Evolutionary conservation across 371 early-diverging fungal genomes (phyloP).

Genomic region (Mucor lusitanicus): DNA sequence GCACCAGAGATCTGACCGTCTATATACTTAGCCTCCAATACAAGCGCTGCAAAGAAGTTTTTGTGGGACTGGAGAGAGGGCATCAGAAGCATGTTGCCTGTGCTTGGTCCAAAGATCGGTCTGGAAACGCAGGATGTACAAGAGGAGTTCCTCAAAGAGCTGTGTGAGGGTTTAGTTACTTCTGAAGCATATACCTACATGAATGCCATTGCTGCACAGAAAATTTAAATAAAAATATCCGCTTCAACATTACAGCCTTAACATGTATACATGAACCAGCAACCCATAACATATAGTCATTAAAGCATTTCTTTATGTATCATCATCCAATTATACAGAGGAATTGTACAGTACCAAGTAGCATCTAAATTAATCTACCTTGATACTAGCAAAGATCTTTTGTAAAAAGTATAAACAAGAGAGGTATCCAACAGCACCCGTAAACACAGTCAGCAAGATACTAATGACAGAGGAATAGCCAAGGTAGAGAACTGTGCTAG

Average conservation of each 20-base stretch:
- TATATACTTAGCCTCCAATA: constrained; percentile 11
- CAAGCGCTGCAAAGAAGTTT: constrained; percentile 21
- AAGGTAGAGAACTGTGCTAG: constrained; percentile 87
- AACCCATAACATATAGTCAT: no score
- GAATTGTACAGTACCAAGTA: no score
- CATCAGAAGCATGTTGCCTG: constrained; percentile 15
- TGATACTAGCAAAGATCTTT: constrained; percentile 83
- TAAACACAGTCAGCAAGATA: constrained; percentile 62
- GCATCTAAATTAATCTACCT: constrained; percentile 63
- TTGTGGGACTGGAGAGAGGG: constrained; percentile 27
- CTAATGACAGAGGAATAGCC: constrained; percentile 86
- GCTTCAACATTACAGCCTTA: no score
- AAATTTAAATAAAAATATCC: neutral
- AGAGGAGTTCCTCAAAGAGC: neutral
- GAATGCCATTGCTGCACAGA: constrained; percentile 14
- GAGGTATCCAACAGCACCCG: constrained; percentile 75
- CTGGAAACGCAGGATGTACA: neutral
- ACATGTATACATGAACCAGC: no score
- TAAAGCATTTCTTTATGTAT: neutral
- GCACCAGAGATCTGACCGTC: neutral
- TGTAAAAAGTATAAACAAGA: constrained; percentile 77
- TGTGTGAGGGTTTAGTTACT: neutral
- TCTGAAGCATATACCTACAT: constrained; percentile 12
- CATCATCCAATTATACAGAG: neutral
- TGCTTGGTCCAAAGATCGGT: constrained; percentile 17